These are phyloP conservation scores for Aspergillus cristatus DNA, from an alignment of 495 filamentous ascomycete genomes.

Conservation along the genomic window DNA sequence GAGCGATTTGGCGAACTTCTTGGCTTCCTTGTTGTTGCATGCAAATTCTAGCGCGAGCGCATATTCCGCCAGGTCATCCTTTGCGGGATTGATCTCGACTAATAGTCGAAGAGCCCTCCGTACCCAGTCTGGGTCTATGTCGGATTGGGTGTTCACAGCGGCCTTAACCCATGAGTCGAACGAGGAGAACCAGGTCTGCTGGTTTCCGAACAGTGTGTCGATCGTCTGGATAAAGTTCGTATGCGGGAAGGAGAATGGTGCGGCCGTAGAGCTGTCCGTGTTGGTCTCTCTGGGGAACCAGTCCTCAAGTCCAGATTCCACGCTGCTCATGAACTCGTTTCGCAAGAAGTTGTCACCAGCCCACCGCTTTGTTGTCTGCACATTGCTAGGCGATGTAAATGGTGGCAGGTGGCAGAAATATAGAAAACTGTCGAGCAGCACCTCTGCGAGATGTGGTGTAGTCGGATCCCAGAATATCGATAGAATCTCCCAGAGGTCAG, in stretches of 20 bases:
- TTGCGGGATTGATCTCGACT: constrained; percentile 22
- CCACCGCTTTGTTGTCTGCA: constrained; percentile 24
- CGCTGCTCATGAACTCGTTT: constrained; percentile 30
- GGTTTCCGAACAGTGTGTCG: constrained; percentile 32
- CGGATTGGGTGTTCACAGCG: constrained; percentile 6
- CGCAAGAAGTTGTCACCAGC: constrained; percentile 35
- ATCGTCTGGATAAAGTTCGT: constrained; percentile 25
- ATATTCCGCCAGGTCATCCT: constrained; percentile 58
- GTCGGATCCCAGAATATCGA: constrained; percentile 37
- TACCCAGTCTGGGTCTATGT: constrained; percentile 38
- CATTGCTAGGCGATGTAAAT: constrained; percentile 13
- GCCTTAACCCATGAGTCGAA: constrained; percentile 24
- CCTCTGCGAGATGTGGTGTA: constrained; percentile 17
- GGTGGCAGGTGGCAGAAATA: constrained; percentile 62
- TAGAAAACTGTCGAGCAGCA: constrained; percentile 58
- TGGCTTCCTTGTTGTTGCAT: constrained; percentile 45
- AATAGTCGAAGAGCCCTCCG: constrained; percentile 47
- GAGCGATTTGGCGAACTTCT: constrained; percentile 62
- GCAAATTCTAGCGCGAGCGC: constrained; percentile 59
- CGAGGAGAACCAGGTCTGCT: constrained; percentile 33
- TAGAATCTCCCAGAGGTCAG: constrained; percentile 60
- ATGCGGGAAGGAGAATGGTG: constrained; percentile 17
- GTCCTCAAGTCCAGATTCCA: constrained; percentile 13
- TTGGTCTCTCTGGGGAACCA: constrained; percentile 15
- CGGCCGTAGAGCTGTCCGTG: constrained; percentile 7